Evolutionary conservation across 176 grass and related monocot species (phyloP).

Genomic region (Saccharum spontaneum): DNA sequence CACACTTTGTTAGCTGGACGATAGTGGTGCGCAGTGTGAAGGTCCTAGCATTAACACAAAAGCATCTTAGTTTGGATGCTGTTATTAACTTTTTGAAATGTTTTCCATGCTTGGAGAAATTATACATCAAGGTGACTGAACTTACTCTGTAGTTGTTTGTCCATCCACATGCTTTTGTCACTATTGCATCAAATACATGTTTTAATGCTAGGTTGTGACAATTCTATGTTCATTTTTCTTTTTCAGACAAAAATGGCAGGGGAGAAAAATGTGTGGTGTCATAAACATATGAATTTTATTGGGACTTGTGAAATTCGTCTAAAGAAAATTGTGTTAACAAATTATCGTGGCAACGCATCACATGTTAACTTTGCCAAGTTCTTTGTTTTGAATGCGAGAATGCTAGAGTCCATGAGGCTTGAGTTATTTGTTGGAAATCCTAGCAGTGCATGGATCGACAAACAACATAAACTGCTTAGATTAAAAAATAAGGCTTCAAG

Average conservation of each 20-base stretch:
- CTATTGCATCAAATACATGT: neutral
- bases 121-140: neutral
- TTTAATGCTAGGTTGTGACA: neutral
- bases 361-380: neutral
- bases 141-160: neutral
- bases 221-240: neutral
- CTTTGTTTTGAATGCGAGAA: neutral
- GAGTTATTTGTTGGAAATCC: neutral
- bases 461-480: neutral
- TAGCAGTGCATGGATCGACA: neutral
- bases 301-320: neutral
- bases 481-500: neutral
- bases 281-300: neutral
- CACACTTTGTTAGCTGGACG: neutral
- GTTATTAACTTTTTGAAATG: neutral
- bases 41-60: neutral
- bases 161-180: neutral
- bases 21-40: neutral
- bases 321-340: neutral
- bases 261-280: neutral
- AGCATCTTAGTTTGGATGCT: neutral
- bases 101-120: neutral
- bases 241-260: neutral
- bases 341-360: neutral
- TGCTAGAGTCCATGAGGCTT: neutral